Conservation (phyloP, 1,139 yeast species). For the Entelexis sorbosivorans region DNA sequence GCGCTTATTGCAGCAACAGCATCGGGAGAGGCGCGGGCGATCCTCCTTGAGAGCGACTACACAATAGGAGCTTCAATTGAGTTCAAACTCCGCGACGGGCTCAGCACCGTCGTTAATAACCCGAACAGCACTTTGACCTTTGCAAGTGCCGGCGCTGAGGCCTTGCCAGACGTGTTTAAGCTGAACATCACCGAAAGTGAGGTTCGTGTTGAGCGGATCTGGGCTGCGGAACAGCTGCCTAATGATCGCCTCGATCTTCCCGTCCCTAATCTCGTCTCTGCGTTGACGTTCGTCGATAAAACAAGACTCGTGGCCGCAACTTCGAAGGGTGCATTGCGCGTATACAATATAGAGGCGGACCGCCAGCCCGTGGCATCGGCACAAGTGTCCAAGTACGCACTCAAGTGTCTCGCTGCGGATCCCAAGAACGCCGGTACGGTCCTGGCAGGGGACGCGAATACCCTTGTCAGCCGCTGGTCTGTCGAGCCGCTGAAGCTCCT, state of each 20-base stretch:
- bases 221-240: conserved; percentile 34
- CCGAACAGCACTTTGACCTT: conserved; percentile 9
- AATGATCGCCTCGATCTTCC: conserved; percentile 31
- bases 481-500: conserved; percentile 18
- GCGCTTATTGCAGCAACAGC: conserved; percentile 10
- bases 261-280: conserved; percentile 32
- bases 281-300: conserved; percentile 27
- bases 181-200: conserved; percentile 5
- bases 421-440: conserved; percentile 16
- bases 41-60: neutral
- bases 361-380: conserved; percentile 26
- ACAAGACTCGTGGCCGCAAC: conserved; percentile 54
- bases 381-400: conserved; percentile 23
- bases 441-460: conserved; percentile 23
- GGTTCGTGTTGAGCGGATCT: conserved; percentile 20
- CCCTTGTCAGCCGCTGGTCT: conserved; percentile 19
- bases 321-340: conserved; percentile 47
- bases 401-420: conserved; percentile 22
- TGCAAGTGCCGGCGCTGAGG: conserved; percentile 19
- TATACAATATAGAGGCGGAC: conserved; percentile 29
- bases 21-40: conserved; percentile 7
- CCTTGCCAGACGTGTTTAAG: conserved; percentile 17
- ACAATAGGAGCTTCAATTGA: neutral
- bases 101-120: conserved; percentile 9
- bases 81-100: conserved; percentile 10